A percentile compares a stretch with the other conserved stretches of the same genome.
These are phyloP conservation scores for Fusarium citri DNA, from an alignment of 2,329 filamentous ascomycete species.

Conservation along the genomic window DNA sequence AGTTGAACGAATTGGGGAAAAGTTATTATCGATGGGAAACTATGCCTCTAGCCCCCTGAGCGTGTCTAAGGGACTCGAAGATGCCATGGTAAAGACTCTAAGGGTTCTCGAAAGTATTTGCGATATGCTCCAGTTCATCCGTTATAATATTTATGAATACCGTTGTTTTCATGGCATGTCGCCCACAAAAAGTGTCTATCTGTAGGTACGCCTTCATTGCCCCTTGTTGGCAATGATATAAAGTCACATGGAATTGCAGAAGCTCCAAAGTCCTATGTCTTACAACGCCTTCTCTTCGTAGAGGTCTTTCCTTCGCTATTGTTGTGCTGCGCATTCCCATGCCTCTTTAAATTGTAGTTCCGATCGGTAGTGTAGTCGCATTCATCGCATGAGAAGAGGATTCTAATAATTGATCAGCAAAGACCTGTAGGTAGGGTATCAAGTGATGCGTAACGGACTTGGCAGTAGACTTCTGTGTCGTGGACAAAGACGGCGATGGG, in stretches of 20 bases:
- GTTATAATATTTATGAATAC: background rate
- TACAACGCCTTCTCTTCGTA: background rate
- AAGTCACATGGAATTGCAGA: background rate
- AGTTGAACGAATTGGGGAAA: rapidly evolving
- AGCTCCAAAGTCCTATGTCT: background rate
- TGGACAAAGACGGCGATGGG: rapidly evolving
- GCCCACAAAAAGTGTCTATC: background rate
- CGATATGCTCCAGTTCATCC: background rate
- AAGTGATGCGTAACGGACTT: background rate
- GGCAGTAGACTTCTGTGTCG: rapidly evolving
- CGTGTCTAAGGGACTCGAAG: background rate
- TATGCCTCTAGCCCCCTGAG: rapidly evolving
- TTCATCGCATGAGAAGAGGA: background rate
- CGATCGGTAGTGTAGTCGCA: background rate
- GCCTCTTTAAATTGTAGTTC: background rate
- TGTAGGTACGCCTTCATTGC: background rate
- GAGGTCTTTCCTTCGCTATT: background rate
- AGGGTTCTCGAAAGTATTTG: background rate
- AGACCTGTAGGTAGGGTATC: rapidly evolving
- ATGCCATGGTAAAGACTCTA: rapidly evolving
- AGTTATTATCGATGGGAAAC: rapidly evolving
- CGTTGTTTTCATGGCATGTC: background rate
- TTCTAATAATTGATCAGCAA: background rate
- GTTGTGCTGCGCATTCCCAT: background rate
- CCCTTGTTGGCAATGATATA: background rate